Evolutionary conservation across 139 green algal genomes (phyloP).

Genomic region (Auxenochlorella pyrenoidosa): DNA sequence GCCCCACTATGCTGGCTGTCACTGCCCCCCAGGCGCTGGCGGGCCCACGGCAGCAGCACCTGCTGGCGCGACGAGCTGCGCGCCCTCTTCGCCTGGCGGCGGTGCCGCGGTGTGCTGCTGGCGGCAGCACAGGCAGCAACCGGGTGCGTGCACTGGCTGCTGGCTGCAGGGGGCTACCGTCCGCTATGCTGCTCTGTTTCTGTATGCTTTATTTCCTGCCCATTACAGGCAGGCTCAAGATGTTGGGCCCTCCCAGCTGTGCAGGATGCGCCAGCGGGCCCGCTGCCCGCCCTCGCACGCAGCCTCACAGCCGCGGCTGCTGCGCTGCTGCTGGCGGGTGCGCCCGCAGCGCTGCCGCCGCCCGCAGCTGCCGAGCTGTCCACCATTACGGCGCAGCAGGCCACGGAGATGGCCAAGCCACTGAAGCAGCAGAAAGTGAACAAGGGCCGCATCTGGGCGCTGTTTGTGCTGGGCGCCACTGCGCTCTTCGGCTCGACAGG

Average conservation of each 20-base stretch:
- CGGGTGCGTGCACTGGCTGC: not conserved
- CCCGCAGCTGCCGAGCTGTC: constrained; percentile 45
- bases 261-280: not conserved
- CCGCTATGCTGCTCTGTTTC: no score
- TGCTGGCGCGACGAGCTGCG: not conserved
- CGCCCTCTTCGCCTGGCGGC: not conserved
- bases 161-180: no score
- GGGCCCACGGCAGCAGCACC: not conserved
- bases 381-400: constrained; percentile 62
- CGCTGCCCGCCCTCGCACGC: constrained; percentile 1
- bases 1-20: not conserved
- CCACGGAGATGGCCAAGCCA: constrained; percentile 58
- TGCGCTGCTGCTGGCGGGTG: constrained; percentile 6
- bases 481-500: constrained; percentile 69
- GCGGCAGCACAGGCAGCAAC: not conserved
- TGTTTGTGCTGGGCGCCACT: constrained; percentile 71
- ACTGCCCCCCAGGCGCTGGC: not conserved
- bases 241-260: not conserved
- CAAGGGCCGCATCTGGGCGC: constrained; percentile 75
- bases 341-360: not conserved
- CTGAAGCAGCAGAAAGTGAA: constrained; percentile 75
- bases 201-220: no score
- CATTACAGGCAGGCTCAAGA: no score
- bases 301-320: not conserved
- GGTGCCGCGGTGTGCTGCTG: not conserved